Conservation (phyloP, 2,329 filamentous ascomycete genomes). For the Pyricularia pennisetigena region DNA sequence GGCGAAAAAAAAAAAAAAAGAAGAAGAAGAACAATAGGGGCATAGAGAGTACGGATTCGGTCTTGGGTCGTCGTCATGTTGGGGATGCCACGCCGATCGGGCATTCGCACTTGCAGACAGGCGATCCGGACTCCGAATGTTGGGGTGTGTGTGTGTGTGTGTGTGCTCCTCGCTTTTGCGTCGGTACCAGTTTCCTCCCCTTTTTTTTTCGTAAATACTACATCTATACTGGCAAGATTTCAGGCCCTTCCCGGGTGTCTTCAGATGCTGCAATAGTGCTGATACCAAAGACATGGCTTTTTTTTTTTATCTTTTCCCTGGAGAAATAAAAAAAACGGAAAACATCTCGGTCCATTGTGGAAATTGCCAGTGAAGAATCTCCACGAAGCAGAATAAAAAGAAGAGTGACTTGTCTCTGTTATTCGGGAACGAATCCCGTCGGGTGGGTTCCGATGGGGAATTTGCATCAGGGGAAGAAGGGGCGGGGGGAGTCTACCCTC, state of each 20-base stretch:
- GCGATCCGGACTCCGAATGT: background rate
- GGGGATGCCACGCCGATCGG: background rate
- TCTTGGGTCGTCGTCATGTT: background rate
- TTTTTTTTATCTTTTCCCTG: background rate
- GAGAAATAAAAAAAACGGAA: background rate
- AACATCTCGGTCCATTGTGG: background rate
- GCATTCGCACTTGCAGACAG: background rate
- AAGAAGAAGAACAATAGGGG: background rate
- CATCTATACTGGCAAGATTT: background rate
- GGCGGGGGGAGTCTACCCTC: background rate
- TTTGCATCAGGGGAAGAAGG: too few species aligned
- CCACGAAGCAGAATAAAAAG: background rate
- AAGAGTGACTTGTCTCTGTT: background rate
- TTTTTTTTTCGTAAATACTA: background rate
- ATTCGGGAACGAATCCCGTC: background rate
- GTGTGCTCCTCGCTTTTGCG: background rate
- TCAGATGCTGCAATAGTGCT: background rate
- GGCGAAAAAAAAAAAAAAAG: background rate
- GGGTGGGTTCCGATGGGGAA: background rate
- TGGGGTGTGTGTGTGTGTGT: too few species aligned
- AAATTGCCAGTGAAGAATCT: background rate
- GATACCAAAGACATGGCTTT: background rate
- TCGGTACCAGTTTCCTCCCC: background rate
- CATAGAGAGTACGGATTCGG: background rate
- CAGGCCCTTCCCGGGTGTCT: background rate